Evolutionary conservation across 805 yeast genomes (phyloP), one percentile per base, ranked within the genome.

Genomic region (Saturnispora kantuleensis): DNA sequence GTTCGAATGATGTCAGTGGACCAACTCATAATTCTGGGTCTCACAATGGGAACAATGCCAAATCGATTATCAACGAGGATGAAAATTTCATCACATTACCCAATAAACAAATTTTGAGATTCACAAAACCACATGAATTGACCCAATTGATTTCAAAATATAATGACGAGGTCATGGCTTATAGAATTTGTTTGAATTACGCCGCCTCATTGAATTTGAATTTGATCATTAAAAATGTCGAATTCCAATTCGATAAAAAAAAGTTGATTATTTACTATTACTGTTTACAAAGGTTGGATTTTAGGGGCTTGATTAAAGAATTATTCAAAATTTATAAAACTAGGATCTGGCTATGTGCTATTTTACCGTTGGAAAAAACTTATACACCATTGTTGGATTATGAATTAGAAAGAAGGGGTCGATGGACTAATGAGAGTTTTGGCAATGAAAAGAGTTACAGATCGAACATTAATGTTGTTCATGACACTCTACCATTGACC

Each of bases 311-410:
- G 55, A 82, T 82, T 44, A 77, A 82, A 47, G 90, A 83, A 55
- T 63, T 83, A 29, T 83, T 81, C 68, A 77, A 81, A 56, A 76
- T 80, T 47, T 83, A 81, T 66, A 83, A 83, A 62, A 82, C 89
- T 0, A 69, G 90, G 55, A 83, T 83, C 51, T 84, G 94, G 93
- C 65, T 84, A 62, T 81, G 89, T 68, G 89, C 93, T 0, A 83
- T 82, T 26, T 55, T 66, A 44, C 67, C 70, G 10, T 53, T 63
- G n/a, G 69, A 65, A 34, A 58, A 53, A 30, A 55, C 60, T n/a
- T 56, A 48, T 41, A 48, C 52, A 36, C 63, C 64, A 6, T 53
- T 62, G 10, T 47, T 59, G 29, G 57, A 57, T 4, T 55, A 62
- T 49, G 64, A 61, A 38, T 34, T 55, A 21, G 63, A 60, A 18